Conservation (phyloP, 2,329 filamentous ascomycete species). For the Aspergillus sp. region DNA sequence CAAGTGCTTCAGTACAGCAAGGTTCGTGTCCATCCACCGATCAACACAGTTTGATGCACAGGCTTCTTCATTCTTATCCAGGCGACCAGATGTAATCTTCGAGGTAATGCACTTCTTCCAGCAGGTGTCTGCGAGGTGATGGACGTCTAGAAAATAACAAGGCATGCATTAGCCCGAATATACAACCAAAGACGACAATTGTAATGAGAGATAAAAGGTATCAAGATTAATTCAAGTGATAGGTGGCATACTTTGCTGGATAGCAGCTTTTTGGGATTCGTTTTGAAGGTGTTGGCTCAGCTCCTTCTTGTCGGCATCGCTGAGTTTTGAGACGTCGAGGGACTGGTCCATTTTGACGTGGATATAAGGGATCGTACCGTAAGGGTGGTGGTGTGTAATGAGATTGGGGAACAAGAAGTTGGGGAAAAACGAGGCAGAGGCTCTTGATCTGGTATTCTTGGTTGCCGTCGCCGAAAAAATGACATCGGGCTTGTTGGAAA, state of each 20-base stretch:
- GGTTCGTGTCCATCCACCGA: conserved; percentile 85
- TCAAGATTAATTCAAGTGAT: too few relatives aligned
- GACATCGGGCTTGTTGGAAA: neutral
- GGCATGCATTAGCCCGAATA: neutral
- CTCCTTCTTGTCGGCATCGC: conserved; percentile 79
- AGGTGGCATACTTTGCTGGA: conserved; percentile 50
- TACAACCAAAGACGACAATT: neutral
- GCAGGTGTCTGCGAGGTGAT: conserved; percentile 73
- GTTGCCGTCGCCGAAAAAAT: conserved; percentile 1
- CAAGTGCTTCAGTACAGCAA: conserved; percentile 81
- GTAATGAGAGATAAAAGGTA: neutral
- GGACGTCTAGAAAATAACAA: conserved; percentile 42
- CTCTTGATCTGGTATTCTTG: neutral
- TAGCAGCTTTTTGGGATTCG: conserved; percentile 75
- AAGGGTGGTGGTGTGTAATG: neutral
- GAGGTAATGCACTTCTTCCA: conserved; percentile 91
- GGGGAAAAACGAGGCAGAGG: neutral
- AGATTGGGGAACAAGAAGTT: neutral
- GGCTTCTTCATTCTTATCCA: conserved; percentile 75
- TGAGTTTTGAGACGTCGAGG: conserved; percentile 71
- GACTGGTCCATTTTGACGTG: conserved; percentile 38
- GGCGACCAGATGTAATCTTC: conserved; percentile 66
- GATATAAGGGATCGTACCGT: neutral
- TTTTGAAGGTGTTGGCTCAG: conserved; percentile 81
- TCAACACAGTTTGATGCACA: conserved; percentile 94